These are phyloP conservation scores for Santalum album DNA, from an alignment of 164 flowering plant species.

Conservation along the genomic window DNA sequence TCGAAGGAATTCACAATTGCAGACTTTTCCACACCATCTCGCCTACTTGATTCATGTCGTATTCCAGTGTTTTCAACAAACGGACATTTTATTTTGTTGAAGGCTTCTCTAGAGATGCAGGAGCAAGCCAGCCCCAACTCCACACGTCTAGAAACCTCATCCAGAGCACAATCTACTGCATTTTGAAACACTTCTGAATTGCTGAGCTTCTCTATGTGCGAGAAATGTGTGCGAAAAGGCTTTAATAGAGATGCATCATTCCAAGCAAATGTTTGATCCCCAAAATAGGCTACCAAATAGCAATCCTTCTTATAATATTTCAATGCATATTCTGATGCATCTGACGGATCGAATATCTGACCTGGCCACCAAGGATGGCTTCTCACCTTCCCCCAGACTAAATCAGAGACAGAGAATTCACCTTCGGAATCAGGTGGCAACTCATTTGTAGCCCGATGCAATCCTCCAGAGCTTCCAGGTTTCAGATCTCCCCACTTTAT, in stretches of 20 bases:
- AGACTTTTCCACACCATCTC: conserved; percentile 26
- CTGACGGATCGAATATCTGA: conserved; percentile 35
- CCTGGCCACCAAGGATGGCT: conserved; percentile 59
- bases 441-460: conserved; percentile 22
- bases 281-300: conserved; percentile 46
- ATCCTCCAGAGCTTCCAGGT: conserved; percentile 7
- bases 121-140: conserved; percentile 51
- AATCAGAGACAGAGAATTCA: conserved; percentile 25
- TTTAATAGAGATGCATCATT: conserved; percentile 43
- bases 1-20: conserved; percentile 22
- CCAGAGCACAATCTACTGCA: conserved; percentile 50
- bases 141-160: conserved; percentile 45
- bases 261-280: conserved; percentile 68
- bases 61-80: conserved; percentile 43
- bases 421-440: conserved; percentile 30
- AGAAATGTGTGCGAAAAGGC: conserved; percentile 38
- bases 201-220: conserved; percentile 36
- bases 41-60: conserved; percentile 31
- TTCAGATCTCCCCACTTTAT: conserved; percentile 6
- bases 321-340: conserved; percentile 30
- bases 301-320: conserved; percentile 29
- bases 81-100: conserved; percentile 30
- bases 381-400: conserved; percentile 47
- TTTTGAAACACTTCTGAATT: conserved; percentile 30
- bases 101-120: conserved; percentile 34